Base-by-base conservation (phyloP, 2,329 filamentous ascomycete species). In the Ceratocystis cacaofunesta region DNA sequence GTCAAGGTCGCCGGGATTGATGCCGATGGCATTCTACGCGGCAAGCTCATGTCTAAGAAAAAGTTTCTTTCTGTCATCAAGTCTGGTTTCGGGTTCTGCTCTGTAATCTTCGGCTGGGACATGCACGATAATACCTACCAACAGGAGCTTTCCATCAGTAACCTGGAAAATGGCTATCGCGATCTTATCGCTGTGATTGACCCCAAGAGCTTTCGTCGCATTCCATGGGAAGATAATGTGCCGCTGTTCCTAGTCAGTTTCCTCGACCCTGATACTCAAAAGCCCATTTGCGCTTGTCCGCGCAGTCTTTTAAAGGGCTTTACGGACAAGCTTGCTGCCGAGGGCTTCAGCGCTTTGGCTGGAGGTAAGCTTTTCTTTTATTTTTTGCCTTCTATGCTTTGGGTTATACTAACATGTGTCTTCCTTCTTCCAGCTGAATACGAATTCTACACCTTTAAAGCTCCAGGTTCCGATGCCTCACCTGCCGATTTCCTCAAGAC, bases 121-220 rank as follows among this genome's bases (percentile, higher is more conserved):
- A 95, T 96, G 90, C 91, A 96, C 75, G 92, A 96, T 72, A 81
- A 85, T 78, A 95, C 90, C 10, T 96, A 96, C 75, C 86, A 89
- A 74, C 85, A 82, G 70, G 91, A 96, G 76, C 82, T 96, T 69
- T 83, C 83, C 72, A 87, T 96, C 74, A 94, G 89, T 76, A 96
- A 95, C 77, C 88, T 89, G 70, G 86, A 90, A 72, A 96, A 95
- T 73, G 91, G 91, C 55, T 96, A 95, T 75, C 83, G 87, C 69
- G 92, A 96, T 74, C 77, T 96, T 55, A 81, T 95, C 62, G 91
- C 92, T 15, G 78, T 92, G 46, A 86, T 91, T 0, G 91, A 96
- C 72, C 77, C 96, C 48, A 78, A 76, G 67, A 89, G 82, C 68
- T 96, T 88, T 75, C 81, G 92, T 58, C 82, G 91, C 69, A 94